These are phyloP conservation scores for Didymella keratinophila DNA, from an alignment of 2,329 filamentous ascomycete genomes.

Conservation along the genomic window DNA sequence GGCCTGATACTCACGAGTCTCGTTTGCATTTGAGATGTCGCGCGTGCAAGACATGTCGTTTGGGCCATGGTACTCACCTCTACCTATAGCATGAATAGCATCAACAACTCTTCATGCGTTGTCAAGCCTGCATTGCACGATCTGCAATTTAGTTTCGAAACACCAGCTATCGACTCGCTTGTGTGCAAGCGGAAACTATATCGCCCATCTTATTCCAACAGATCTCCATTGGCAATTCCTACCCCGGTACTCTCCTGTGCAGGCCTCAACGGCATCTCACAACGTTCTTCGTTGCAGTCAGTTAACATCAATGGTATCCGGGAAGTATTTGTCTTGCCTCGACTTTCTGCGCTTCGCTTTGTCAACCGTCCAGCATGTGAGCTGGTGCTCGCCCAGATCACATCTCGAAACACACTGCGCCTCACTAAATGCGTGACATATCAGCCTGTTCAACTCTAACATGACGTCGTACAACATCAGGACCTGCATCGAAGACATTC, in stretches of 20 bases:
- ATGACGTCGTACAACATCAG: slow-evolving; percentile 4
- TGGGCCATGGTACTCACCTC: not conserved
- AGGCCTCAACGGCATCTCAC: not conserved
- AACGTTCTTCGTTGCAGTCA: not conserved
- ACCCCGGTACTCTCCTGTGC: not conserved
- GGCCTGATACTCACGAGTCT: not conserved
- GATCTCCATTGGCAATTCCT: slow-evolving; percentile 10
- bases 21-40: not conserved
- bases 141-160: slow-evolving; percentile 17
- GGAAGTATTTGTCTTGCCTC: not conserved
- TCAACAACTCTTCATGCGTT: slow-evolving; percentile 1
- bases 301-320: not conserved
- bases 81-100: not conserved
- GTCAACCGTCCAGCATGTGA: not conserved
- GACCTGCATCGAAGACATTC: not conserved
- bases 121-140: slow-evolving; percentile 1
- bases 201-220: slow-evolving; percentile 13
- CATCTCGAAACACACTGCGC: slow-evolving; percentile 5
- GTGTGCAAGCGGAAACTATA: slow-evolving; percentile 15
- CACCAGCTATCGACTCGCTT: slow-evolving; percentile 12
- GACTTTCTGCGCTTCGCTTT: no score
- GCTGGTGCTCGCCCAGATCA: not conserved
- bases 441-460: not conserved
- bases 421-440: slow-evolving; percentile 6
- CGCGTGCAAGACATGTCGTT: not conserved